Evolutionary conservation across 2,329 filamentous ascomycete species (phyloP).

Genomic region (Teratosphaeria viscida): DNA sequence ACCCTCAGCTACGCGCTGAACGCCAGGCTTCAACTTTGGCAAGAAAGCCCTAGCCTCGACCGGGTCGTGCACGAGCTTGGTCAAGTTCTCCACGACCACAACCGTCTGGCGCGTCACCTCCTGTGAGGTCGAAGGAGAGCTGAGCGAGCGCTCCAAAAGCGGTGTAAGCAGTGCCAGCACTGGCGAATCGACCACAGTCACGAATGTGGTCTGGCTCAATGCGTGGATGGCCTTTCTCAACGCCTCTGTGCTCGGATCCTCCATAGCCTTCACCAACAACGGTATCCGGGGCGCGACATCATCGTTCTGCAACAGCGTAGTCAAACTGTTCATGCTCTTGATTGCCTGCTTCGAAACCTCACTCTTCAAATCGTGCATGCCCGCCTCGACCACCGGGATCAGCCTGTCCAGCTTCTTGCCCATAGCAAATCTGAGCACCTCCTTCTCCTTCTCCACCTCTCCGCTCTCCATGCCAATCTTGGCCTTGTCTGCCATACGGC

Average conservation of each 20-base stretch:
- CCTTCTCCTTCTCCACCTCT: conserved; percentile 79
- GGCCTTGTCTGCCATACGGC: conserved; percentile 90
- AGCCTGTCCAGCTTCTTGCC: conserved; percentile 74
- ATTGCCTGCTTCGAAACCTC: conserved; percentile 82
- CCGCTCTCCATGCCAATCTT: conserved; percentile 74
- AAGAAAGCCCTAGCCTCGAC: conserved; percentile 91
- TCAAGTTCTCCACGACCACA: conserved; percentile 94
- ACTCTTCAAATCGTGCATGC: conserved; percentile 92
- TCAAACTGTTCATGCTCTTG: conserved; percentile 84
- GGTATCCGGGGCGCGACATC: conserved; percentile 89
- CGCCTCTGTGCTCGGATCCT: conserved; percentile 78
- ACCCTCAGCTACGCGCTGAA: conserved; percentile 75
- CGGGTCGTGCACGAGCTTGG: conserved; percentile 92
- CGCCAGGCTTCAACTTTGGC: conserved; percentile 86
- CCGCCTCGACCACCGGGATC: conserved; percentile 81
- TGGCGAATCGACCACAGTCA: conserved; percentile 88
- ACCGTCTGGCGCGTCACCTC: conserved; percentile 93
- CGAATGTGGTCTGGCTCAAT: conserved; percentile 95
- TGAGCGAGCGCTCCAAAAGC: conserved; percentile 84
- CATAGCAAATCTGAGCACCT: conserved; percentile 82
- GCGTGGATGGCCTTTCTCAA: conserved; percentile 95
- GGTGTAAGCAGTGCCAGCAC: conserved; percentile 91
- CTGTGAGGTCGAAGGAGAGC: conserved; percentile 80
- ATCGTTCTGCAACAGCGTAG: conserved; percentile 86
- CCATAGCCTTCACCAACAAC: conserved; percentile 86